Evolutionary conservation across 306 rosid species (phyloP).

Genomic region (Gynostemma pentaphyllum): DNA sequence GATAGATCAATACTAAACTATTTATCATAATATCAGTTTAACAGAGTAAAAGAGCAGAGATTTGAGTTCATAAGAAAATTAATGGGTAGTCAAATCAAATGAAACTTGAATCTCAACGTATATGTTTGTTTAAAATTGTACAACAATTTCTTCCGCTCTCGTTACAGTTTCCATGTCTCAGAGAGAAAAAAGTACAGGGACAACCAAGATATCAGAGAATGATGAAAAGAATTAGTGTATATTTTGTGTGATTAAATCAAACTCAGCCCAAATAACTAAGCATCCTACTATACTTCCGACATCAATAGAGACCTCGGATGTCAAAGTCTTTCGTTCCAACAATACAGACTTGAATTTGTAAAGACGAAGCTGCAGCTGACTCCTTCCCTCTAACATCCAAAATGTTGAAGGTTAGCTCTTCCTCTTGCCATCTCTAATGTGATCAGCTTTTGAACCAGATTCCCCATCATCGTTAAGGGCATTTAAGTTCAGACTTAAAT

Average conservation of each 20-base stretch:
- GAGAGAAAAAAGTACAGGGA: neutral
- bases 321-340: neutral
- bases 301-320: neutral
- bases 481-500: slow-evolving; percentile 80
- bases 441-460: slow-evolving; percentile 39
- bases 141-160: neutral
- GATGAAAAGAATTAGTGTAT: neutral
- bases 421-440: slow-evolving; percentile 39
- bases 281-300: neutral
- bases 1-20: no score
- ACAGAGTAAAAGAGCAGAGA: no score
- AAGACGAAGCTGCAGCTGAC: neutral
- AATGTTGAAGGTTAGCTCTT: slow-evolving; percentile 1
- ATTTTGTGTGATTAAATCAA: slow-evolving; percentile 3
- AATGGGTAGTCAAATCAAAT: neutral
- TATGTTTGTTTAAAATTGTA: neutral
- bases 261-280: neutral
- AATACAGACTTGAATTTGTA: neutral
- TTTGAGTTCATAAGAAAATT: neutral
- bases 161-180: neutral
- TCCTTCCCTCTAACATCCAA: neutral
- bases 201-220: neutral
- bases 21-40: no score
- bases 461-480: slow-evolving; percentile 47
- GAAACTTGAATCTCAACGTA: neutral